Percentiles rank a stretch among this genome's conserved stretches.
Evolutionary conservation across 768 basidiomycete species (phyloP).

Genomic region (Leccinum variicolor): DNA sequence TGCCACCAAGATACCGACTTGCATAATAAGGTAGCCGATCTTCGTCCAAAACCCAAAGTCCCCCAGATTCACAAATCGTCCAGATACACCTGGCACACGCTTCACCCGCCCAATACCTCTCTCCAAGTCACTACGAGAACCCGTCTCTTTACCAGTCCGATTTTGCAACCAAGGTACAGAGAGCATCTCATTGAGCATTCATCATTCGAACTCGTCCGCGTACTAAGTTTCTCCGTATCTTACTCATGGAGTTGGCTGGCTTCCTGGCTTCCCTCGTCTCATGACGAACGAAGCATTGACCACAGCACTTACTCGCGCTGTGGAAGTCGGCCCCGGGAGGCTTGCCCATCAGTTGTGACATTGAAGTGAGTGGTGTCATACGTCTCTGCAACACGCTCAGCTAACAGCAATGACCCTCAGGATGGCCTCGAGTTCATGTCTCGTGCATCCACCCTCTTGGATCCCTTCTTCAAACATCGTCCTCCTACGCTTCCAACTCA

Average conservation of each 20-base stretch:
- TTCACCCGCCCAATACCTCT: constrained; percentile 66
- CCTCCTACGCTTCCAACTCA: constrained; percentile 41
- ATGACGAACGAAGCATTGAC: constrained; percentile 69
- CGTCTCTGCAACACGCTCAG: background rate
- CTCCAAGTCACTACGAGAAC: constrained; percentile 51
- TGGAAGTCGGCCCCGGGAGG: too few relatives aligned
- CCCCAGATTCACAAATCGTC: background rate
- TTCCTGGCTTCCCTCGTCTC: constrained; percentile 69
- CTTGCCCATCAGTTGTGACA: constrained; percentile 90
- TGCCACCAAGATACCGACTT: constrained; percentile 47
- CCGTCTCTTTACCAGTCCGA: constrained; percentile 63
- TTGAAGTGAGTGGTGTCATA: constrained; percentile 45
- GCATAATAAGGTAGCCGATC: constrained; percentile 47
- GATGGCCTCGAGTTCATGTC: constrained; percentile 86
- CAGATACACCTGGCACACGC: constrained; percentile 79
- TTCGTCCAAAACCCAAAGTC: background rate
- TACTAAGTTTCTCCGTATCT: constrained; percentile 78
- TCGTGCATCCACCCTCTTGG: constrained; percentile 70
- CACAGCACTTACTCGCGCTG: too few relatives aligned
- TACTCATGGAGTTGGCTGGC: constrained; percentile 89
- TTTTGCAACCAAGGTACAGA: constrained; percentile 64
- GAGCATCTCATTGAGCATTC: background rate
- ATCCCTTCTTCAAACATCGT: constrained; percentile 62
- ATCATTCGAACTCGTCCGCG: background rate
- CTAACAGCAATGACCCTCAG: constrained; percentile 29